phyloP scores from a whole-genome alignment of 2,329 filamentous ascomycete genomes.

The Talaromyces albobiverticillius region DNA sequence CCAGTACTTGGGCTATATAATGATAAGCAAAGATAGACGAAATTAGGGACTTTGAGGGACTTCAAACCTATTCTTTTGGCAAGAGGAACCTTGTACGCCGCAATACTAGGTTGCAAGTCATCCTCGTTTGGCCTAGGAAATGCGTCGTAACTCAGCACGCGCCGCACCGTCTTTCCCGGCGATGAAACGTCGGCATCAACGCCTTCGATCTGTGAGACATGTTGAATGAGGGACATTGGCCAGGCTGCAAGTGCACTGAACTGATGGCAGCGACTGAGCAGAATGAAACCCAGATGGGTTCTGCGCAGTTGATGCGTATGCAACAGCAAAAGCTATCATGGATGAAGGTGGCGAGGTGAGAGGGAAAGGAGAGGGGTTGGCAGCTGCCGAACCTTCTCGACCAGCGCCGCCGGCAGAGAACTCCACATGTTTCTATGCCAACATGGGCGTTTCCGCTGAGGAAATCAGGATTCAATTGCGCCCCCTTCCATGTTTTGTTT shows the following conservation, averaged over 20 bases:
- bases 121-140: slow-evolving; percentile 38
- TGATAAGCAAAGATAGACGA: slow-evolving; percentile 12
- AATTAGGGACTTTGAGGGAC: background rate
- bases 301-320: background rate
- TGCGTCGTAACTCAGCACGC: slow-evolving; percentile 49
- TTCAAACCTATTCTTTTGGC: slow-evolving; percentile 30
- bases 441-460: background rate
- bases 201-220: slow-evolving; percentile 51
- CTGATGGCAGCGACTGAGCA: background rate
- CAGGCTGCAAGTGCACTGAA: too few species aligned
- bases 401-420: background rate
- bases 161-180: slow-evolving; percentile 31
- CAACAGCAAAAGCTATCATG: background rate
- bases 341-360: background rate
- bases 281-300: background rate
- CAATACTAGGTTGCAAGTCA: slow-evolving; percentile 44
- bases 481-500: too few species aligned
- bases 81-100: slow-evolving; percentile 49
- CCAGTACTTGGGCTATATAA: slow-evolving; percentile 56
- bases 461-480: too few species aligned
- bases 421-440: slow-evolving; percentile 4
- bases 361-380: background rate
- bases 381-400: slow-evolving; percentile 4
- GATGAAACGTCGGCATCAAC: slow-evolving; percentile 33
- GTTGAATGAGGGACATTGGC: slow-evolving; percentile 52